A percentile compares a stretch with the other conserved stretches of the same genome.
These are phyloP conservation scores for Rhinocladiella mackenziei DNA, from an alignment of 2,329 filamentous ascomycete species.

Conservation along the genomic window DNA sequence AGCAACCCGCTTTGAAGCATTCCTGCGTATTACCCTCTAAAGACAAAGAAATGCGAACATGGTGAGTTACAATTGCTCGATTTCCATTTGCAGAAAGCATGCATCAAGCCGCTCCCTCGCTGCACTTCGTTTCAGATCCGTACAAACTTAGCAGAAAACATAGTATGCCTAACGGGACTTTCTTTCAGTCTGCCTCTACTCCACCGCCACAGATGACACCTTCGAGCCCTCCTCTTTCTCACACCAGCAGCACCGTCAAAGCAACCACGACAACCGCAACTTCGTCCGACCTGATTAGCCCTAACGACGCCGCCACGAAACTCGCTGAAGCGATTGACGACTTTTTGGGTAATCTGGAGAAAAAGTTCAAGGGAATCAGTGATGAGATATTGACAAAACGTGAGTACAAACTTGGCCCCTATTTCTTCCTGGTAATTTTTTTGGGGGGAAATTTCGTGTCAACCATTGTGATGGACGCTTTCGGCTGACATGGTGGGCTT, in stretches of 20 bases:
- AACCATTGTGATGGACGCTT: too few species aligned
- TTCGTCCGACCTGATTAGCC: slow-evolving; percentile 4
- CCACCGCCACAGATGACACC: background rate
- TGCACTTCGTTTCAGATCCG: too few species aligned
- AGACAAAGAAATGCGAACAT: too few species aligned
- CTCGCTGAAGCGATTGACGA: slow-evolving; percentile 31
- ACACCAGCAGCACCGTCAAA: slow-evolving; percentile 1
- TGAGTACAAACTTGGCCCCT: slow-evolving; percentile 11
- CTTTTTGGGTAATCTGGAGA: slow-evolving; percentile 31
- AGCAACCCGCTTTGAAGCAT: too few species aligned
- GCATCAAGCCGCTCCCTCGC: too few species aligned
- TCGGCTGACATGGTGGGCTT: background rate
- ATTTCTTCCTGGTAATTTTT: background rate
- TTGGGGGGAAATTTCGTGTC: too few species aligned
- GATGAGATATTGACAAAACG: slow-evolving; percentile 31
- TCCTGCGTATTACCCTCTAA: too few species aligned
- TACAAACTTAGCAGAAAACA: too few species aligned
- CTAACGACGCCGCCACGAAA: slow-evolving; percentile 25
- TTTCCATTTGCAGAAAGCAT: background rate
- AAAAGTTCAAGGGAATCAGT: slow-evolving; percentile 31
- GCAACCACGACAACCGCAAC: slow-evolving; percentile 3
- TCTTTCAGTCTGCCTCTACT: slow-evolving; percentile 1
- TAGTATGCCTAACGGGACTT: slow-evolving; percentile 12
- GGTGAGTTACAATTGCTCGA: too few species aligned
- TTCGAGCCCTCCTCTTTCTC: background rate